Conservation (phyloP, 768 basidiomycete genomes). For the Mycena indigotica region DNA sequence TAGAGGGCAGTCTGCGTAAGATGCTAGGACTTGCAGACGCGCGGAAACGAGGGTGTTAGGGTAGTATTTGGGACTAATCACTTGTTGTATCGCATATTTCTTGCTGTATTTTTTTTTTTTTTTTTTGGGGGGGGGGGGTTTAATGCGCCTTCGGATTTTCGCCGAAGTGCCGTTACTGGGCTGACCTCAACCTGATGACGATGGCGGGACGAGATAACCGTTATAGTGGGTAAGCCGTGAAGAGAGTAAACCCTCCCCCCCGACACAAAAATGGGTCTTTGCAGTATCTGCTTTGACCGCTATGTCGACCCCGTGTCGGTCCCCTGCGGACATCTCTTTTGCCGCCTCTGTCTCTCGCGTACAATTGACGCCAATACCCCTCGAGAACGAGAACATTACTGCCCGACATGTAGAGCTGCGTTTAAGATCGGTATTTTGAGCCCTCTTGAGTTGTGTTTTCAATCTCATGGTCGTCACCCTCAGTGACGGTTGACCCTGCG, state of each 20-base stretch:
- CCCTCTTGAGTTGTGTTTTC: not conserved
- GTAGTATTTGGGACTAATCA: not conserved
- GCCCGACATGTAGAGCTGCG: constrained; percentile 5
- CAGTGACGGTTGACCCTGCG: constrained; percentile 5
- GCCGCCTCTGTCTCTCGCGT: constrained; percentile 5
- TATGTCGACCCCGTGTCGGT: constrained; percentile 7
- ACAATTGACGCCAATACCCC: not conserved
- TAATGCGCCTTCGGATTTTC: constrained; percentile 6
- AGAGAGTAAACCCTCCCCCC: not conserved
- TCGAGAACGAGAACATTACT: not conserved
- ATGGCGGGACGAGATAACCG: too few relatives aligned
- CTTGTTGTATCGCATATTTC: not conserved
- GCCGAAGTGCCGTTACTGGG: not conserved
- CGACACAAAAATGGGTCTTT: constrained; percentile 4
- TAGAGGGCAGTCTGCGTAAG: constrained; percentile 42
- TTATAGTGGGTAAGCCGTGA: not conserved
- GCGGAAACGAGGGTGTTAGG: constrained; percentile 9
- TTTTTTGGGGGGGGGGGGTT: too few relatives aligned
- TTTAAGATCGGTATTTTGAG: not conserved
- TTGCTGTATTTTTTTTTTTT: constrained; percentile 4
- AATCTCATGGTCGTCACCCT: not conserved
- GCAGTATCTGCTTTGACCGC: constrained; percentile 12
- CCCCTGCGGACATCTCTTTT: constrained; percentile 15
- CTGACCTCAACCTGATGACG: not conserved
- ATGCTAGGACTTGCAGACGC: constrained; percentile 32